Conservation (phyloP, 208 protist species). For the Entamoeba dispar region DNA sequence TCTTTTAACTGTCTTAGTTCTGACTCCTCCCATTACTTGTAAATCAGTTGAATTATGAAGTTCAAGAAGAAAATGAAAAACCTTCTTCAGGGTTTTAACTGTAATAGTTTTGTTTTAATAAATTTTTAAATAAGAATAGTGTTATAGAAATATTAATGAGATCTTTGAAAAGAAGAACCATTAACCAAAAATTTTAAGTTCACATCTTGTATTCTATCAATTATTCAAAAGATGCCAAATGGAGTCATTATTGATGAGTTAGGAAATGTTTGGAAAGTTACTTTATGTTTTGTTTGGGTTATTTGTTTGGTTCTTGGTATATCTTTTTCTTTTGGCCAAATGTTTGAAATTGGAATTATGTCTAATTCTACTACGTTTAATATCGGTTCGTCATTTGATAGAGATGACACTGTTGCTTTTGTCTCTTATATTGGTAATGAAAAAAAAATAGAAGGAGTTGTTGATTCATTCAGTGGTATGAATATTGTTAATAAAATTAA, state of each 20-base stretch:
- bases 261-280: neutral
- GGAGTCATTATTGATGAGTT: neutral
- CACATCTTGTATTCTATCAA: too few relatives aligned
- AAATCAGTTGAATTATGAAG: too few relatives aligned
- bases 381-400: neutral
- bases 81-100: too few relatives aligned
- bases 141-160: too few relatives aligned
- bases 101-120: too few relatives aligned
- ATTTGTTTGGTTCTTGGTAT: neutral
- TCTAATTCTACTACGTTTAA: neutral
- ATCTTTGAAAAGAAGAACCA: too few relatives aligned
- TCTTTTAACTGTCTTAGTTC: conserved; percentile 98
- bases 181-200: too few relatives aligned
- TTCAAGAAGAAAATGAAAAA: too few relatives aligned
- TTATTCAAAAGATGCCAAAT: neutral
- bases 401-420: neutral
- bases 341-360: neutral
- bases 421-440: neutral
- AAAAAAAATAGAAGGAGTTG: neutral
- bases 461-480: neutral
- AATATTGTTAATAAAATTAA: neutral
- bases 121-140: too few relatives aligned
- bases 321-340: neutral
- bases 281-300: neutral
- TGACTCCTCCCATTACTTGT: conserved; percentile 69